Base-by-base conservation (phyloP, 1,284 basidiomycete genomes). In the Ceratobasidium sp. region DNA sequence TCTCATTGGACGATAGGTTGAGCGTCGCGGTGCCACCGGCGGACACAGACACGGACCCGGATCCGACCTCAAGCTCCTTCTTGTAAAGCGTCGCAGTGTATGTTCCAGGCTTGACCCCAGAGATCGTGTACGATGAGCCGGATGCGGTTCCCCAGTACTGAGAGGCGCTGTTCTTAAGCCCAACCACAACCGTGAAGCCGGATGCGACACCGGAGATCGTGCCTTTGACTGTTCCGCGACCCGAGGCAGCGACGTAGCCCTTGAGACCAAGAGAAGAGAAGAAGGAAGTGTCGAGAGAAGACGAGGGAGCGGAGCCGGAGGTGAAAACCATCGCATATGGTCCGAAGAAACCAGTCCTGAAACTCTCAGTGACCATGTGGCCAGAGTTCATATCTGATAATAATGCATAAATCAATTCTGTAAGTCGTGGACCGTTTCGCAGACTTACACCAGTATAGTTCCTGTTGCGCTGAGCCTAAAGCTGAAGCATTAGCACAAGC, bases 21-120 rank as follows among this genome's bases (percentile, higher is more conserved):
- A 73, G 66, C 7, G 83, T 83, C 0, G 80, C 79, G 8, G 87
- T 87, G 30, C 81, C 79, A 23, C 87, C 87, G 35, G 86, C 86
- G 30, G 79, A 82, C 52, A 88, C 86, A 23, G 83, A 84, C 38
- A 88, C 87, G 52, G 82, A 84, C 14, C 85, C 85, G 14, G 85
- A 85, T 10, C 85, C 87, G 48, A 85, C 85, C 79, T 86, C 86
- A 16, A 88, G 82, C 81, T 88, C 86, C 55, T 85, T 86, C 82
- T 88, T 85, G 80, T 83, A 88, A 27, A 79, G 82, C 1, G 86
- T 87, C 14, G 83, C 85, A 14, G 86, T 86, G 78, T 86, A 87
- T 0, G 85, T 86, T 35, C 88, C 88, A 23, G 88, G 87, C 75
- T 87, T 88, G 85, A 88, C 87, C 77, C 83, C 80, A n/a, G 85